phyloP scores from a whole-genome alignment of 1,139 yeast genomes.

The Debaryomyces psychrophilus region DNA sequence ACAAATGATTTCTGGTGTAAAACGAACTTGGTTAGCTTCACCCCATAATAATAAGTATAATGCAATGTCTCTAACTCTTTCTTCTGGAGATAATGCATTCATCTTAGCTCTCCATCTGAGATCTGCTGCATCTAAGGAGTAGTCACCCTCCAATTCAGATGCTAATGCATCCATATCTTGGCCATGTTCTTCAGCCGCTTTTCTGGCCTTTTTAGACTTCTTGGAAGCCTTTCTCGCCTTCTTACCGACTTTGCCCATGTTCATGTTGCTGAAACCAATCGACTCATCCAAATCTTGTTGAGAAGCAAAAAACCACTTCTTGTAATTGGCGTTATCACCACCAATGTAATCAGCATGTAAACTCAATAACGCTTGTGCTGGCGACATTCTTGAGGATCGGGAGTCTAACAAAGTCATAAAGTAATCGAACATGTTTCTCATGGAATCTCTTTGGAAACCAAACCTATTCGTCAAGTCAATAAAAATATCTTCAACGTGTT shows the following conservation, averaged over 20 bases:
- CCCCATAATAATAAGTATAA: conserved; percentile 95
- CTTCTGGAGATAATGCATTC: conserved; percentile 55
- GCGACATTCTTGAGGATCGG: conserved; percentile 95
- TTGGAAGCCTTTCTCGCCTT: conserved; percentile 55
- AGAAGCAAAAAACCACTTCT: conserved; percentile 49
- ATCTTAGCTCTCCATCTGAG: conserved; percentile 55
- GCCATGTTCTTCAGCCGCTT: conserved; percentile 55
- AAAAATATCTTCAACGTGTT: conserved; percentile 90
- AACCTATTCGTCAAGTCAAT: conserved; percentile 87
- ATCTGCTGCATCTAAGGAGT: conserved; percentile 57
- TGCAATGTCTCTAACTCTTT: conserved; percentile 88
- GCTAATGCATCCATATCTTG: conserved; percentile 57
- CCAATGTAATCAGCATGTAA: conserved; percentile 92
- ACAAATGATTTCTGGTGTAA: conserved; percentile 90
- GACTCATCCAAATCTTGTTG: conserved; percentile 45
- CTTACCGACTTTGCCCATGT: conserved; percentile 67
- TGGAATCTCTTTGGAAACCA: conserved; percentile 97
- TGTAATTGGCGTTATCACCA: conserved; percentile 48
- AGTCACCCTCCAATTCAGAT: conserved; percentile 86
- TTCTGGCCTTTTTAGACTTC: conserved; percentile 66
- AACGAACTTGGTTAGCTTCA: conserved; percentile 96
- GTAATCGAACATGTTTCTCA: conserved; percentile 96
- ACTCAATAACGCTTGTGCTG: conserved; percentile 88
- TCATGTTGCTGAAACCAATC: conserved; percentile 60
- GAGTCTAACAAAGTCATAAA: conserved; percentile 94